Evolutionary conservation across 1,284 basidiomycete genomes (phyloP), one percentile per base, ranked within the genome.

Genomic region (Cryptococcus sp.): DNA sequence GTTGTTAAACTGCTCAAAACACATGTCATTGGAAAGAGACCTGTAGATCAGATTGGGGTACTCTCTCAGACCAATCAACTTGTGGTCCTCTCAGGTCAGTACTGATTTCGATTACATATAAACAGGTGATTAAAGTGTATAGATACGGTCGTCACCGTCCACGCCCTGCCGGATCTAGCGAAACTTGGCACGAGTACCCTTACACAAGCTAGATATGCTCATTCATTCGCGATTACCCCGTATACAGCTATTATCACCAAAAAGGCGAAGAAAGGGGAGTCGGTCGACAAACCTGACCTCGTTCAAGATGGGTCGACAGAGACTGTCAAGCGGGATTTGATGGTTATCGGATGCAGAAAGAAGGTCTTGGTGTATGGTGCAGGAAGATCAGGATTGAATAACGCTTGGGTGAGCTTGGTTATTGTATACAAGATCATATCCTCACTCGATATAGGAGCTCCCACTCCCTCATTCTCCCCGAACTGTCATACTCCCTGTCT

Each of bases 11-110:
- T 86, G 2, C 77, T 87, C 14, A 85, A 87, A 61, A 83, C 82
- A 14, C 88, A 85, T 82, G 85, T 84, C 58, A 74, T 93, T 35
- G 78, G 81, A 11, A 81, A 84, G 61, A 83, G 82, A 63, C 80
- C 87, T 10, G 89, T 98, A 44, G 92, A 97, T 56, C 90, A 91
- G 68, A 78, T 97, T 4, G 89, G 86, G 3, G 86, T 87, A 51
- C 82, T 97, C 61, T 86, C 87, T 60, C 89, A 90, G 63, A 82
- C 89, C 13, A 86, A 89, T 63, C 87, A 88, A 8, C 79, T 97
- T 33, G 85, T 89, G 4, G 81, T 89, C 6, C 81, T 96, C 2
- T 87, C 89, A 15, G 91, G 92, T 90, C 61, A 56, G 45, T 15
- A 30, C 6, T 36, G 23, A 15, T 14, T 23, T 32, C 32, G 13